Percentiles rank a stretch among this genome's conserved stretches.
Conservation (phyloP, 345 rosid species). For the Murraya koenigii region DNA sequence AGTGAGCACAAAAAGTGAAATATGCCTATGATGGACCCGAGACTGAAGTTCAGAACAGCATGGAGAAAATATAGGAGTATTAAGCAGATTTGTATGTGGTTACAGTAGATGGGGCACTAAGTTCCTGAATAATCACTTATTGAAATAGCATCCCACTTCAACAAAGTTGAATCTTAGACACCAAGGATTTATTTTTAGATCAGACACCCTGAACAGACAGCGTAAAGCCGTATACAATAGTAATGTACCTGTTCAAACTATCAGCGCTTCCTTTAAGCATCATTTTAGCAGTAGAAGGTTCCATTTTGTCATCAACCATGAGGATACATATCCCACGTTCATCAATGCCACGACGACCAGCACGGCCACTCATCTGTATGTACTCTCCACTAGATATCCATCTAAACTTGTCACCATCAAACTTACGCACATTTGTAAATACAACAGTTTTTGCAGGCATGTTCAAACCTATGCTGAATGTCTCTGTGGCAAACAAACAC, state of each 20-base stretch:
- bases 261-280: constrained; percentile 98
- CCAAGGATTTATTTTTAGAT: not conserved
- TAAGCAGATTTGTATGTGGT: not conserved
- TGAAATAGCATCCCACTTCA: not conserved
- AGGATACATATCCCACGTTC: constrained; percentile 91
- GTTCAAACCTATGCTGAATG: constrained; percentile 97
- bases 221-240: not conserved
- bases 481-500: constrained; percentile 99
- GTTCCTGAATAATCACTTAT: not conserved
- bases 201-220: not conserved
- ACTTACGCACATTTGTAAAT: constrained; percentile 95
- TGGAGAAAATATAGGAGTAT: not conserved
- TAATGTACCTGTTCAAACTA: constrained; percentile 85
- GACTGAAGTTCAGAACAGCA: not conserved
- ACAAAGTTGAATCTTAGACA: not conserved
- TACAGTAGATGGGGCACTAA: not conserved
- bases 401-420: constrained; percentile 97
- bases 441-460: constrained; percentile 99
- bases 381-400: constrained; percentile 99
- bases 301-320: constrained; percentile 96
- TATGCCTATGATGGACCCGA: not conserved
- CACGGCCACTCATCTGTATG: constrained; percentile 99
- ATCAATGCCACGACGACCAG: constrained; percentile 99
- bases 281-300: constrained; percentile 88
- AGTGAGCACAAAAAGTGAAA: not conserved